These are phyloP conservation scores for Oryza glaberrima DNA, from an alignment of 176 grass and related monocot species.

Conservation along the genomic window DNA sequence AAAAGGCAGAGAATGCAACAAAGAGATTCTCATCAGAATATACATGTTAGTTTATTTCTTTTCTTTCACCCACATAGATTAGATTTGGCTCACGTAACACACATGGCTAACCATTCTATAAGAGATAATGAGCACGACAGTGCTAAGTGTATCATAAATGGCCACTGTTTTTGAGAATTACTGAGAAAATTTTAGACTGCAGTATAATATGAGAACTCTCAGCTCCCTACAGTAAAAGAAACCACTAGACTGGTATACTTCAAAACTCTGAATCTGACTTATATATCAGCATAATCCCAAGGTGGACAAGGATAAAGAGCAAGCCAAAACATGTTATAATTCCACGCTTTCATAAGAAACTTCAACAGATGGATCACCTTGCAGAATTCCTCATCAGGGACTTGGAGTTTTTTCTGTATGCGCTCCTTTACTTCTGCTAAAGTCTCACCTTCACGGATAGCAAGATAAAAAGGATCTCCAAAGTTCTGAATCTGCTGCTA, in stretches of 20 bases:
- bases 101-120: slow-evolving; percentile 17
- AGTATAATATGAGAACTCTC: slow-evolving; percentile 22
- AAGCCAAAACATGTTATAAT: slow-evolving; percentile 3
- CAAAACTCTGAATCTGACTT: slow-evolving; percentile 21
- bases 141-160: not conserved
- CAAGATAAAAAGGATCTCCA: slow-evolving; percentile 87
- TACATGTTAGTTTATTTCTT: not conserved
- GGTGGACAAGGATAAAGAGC: not conserved
- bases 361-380: slow-evolving; percentile 63
- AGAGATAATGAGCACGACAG: not conserved
- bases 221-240: slow-evolving; percentile 4
- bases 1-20: slow-evolving; percentile 26
- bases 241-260: slow-evolving; percentile 13
- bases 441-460: slow-evolving; percentile 84
- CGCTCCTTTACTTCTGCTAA: slow-evolving; percentile 74
- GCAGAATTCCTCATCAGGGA: slow-evolving; percentile 77
- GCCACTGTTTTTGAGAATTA: not conserved
- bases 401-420: slow-evolving; percentile 83
- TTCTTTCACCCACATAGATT: not conserved
- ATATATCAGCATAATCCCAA: slow-evolving; percentile 14
- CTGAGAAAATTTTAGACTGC: slow-evolving; percentile 1
- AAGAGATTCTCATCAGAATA: slow-evolving; percentile 8
- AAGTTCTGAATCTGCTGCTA: slow-evolving; percentile 86
- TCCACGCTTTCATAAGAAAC: not conserved
- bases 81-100: slow-evolving; percentile 5